Evolutionary conservation across 2,329 filamentous ascomycete genomes (phyloP), one percentile per base, ranked within the genome.

Genomic region (Hymenoscyphus albidus): DNA sequence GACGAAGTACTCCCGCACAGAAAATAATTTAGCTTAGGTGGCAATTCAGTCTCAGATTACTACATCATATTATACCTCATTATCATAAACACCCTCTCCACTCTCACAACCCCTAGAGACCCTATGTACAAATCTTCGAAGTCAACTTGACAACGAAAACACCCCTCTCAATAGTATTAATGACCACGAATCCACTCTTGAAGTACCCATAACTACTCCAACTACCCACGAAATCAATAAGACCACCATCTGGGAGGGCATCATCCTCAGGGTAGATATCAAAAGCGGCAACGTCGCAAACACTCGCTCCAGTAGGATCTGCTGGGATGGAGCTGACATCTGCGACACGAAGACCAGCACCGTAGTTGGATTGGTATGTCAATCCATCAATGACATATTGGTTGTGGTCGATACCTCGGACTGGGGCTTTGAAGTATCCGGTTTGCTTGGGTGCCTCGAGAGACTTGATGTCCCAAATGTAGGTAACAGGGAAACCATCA

Each of bases 281-380:
- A 76, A 80, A 65, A 62, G 61, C 65, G 13, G 73, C 78, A 18
- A 80, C 70, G 66, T 81, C 77, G 65, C 77, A 77, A n/a, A 80
- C 78, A 0, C 77, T 77, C 64, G 78, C 77, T 14, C 68, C 66
- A 1, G 62, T 67, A 3, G 63, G 63, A 39, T 70, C 63, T 2
- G 76, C 65, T 0, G 77, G 75, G 51, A 81, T 79, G 10, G 76
- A 77, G 35, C 75, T 74, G 39, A 81, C 62, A 62, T 70, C 65
- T 16, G 65, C 59, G 54, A 70, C 65, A 22, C 64, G 78, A 10
- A 84, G 76, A n/a, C 82, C 82, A 13, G 79, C 77, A 3, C 77
- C 80, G 67, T 83, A 84, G 74, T 83, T 81, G 31, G 79, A 77
- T 70, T 84, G 82, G 72, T 79, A 81, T 1, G 75, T 73, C 22